These are phyloP conservation scores for Colletotrichum magnum DNA, from an alignment of 2,329 filamentous ascomycete genomes.

Conservation along the genomic window DNA sequence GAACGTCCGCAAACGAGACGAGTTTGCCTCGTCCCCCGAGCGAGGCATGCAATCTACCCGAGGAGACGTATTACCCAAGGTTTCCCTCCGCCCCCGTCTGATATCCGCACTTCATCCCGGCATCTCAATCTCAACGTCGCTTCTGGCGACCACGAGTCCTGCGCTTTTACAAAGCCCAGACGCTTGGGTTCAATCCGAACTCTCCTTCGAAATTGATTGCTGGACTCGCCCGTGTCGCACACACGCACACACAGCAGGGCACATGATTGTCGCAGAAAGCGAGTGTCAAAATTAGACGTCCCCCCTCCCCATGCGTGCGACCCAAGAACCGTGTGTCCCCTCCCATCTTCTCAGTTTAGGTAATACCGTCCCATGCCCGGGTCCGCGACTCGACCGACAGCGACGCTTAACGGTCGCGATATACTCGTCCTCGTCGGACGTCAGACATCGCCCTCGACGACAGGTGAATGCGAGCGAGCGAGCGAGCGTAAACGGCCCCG, in stretches of 20 bases:
- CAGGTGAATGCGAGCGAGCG: no score
- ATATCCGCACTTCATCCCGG: no score
- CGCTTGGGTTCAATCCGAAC: not conserved
- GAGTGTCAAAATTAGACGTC: conserved; percentile 1
- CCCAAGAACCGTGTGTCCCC: not conserved
- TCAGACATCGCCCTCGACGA: not conserved
- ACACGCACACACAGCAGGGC: not conserved
- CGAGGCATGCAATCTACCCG: no score
- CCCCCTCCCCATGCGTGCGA: not conserved
- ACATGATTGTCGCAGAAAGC: conserved; percentile 16
- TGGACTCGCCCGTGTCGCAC: conserved; percentile 1
- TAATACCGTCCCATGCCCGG: not conserved
- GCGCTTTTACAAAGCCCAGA: not conserved
- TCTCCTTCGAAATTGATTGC: not conserved
- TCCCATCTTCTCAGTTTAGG: not conserved
- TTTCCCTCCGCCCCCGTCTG: no score
- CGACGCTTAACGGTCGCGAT: not conserved
- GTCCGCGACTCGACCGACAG: not conserved
- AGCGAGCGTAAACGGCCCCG: not conserved
- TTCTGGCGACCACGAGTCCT: no score
- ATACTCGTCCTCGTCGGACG: not conserved
- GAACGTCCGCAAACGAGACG: no score
- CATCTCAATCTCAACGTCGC: no score
- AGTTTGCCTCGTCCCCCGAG: no score
- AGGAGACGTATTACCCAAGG: no score